Base-by-base conservation (phyloP, 2,329 filamentous ascomycete species). In the Epichloe typhina region DNA sequence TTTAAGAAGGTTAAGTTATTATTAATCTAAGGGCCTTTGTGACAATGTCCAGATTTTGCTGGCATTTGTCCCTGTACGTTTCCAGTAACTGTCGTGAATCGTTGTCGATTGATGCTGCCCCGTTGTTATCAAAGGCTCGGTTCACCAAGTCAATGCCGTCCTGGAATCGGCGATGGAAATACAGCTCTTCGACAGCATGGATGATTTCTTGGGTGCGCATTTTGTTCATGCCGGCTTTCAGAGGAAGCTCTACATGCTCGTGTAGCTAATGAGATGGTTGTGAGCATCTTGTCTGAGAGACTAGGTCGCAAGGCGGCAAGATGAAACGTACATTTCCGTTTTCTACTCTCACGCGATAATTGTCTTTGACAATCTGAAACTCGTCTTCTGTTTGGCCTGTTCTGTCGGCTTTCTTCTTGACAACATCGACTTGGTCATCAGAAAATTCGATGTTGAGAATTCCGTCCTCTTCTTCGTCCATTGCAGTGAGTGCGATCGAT, bases 161-260 rank as follows among this genome's bases (percentile, higher is more conserved):
- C 1, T 61, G 60, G 52, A 70, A 80, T 36, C 70, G 64, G 5
- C 68, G 62, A 55, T 73, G 73, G 59, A 76, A 80, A 57, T 80
- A 80, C 43, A 80, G 65, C 61, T 80, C 77, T 58, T 80, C 76
- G 7, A 76, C 72, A 0, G 76, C 77, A 57, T 80, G 75, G 19
- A 79, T 52, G 9, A 76, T 56, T n/a, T 73, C 69, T 55, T 79
- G 75, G 1, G 69, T 64, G 36, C 71, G 66, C 41, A 69, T 69
- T 57, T 79, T 80, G 35, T 66, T 64, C 4, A 69, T 59, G 4
- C 49, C 57, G 9, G 58, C 54, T 3, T 55, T 55, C 11, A 75
- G 55, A 0, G 75, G 75, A 2, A 77, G 56, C 5, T 59, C 52
- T 37, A 77, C 61, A 0, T 61, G 64, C 42, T 70, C 63, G 59